Percentiles rank a stretch among this genome's conserved stretches.
Conservation (phyloP, 1,139 yeast species). For the Suhomyces kunorum region DNA sequence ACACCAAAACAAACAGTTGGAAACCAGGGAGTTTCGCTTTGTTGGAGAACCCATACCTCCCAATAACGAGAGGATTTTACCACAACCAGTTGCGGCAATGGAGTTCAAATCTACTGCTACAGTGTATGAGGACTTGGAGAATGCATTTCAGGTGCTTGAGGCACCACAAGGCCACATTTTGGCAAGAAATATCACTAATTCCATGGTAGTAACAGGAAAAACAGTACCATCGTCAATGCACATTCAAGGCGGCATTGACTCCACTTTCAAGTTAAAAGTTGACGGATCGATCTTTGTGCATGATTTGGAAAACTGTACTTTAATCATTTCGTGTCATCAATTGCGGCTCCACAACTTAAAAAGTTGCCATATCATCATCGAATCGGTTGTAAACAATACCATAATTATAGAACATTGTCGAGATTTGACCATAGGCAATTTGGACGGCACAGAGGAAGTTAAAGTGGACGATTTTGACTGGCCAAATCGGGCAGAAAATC, state of each 20-base stretch:
- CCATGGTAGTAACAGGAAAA: conserved; percentile 13
- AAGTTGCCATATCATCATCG: conserved; percentile 24
- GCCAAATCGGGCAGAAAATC: conserved; percentile 23
- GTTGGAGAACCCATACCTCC: conserved; percentile 29
- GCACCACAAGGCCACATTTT: conserved; percentile 20
- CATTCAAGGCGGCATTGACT: conserved; percentile 21
- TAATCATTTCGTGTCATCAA: conserved; percentile 41
- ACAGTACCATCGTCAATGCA: conserved; percentile 25
- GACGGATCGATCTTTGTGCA: conserved; percentile 38
- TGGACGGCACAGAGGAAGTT: conserved; percentile 10
- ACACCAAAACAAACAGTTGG: conserved; percentile 20
- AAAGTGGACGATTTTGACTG: conserved; percentile 31
- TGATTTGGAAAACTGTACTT: conserved; percentile 24
- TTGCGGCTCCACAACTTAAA: conserved; percentile 37
- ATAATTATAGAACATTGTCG: conserved; percentile 39
- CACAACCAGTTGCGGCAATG: neutral
- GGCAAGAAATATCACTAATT: conserved; percentile 15
- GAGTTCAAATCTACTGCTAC: neutral
- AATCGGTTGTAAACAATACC: conserved; percentile 24
- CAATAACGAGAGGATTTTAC: neutral
- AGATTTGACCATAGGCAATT: conserved; percentile 21
- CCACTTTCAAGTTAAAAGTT: conserved; percentile 24
- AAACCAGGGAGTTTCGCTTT: conserved; percentile 24
- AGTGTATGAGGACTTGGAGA: conserved; percentile 2
- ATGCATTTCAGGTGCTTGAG: neutral